Base-by-base conservation (phyloP, 805 yeast genomes). In the Starmera quercuum region DNA sequence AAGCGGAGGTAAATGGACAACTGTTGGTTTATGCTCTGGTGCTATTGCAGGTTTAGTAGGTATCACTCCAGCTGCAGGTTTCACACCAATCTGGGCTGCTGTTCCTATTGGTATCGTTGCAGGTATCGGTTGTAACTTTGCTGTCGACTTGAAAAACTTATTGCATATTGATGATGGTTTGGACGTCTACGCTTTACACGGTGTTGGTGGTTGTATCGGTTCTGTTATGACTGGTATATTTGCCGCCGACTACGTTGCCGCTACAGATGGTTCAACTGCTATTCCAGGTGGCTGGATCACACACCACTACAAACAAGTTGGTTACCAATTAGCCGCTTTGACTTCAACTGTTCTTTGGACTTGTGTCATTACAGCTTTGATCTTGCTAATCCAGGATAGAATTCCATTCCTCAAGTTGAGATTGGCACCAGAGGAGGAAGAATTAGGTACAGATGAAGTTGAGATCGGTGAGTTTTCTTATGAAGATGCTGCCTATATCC, bases 1-100 rank as follows among this genome's bases (percentile, higher is more conserved):
- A 70, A 76, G 80, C 38, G 90, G 92, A 39, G 81, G 80, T 37
- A 83, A 84, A 55, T 86, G 94, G 90, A 84, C 95, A 36, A 78
- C 95, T 19, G 87, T 86, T 35, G 97, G 97, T 44, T 71, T 90
- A 59, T 87, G 97, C 61, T 80, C 87, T 34, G 98, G 98, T 52
- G 82, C 87, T 39, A 75, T 92, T 56, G 83, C 95, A 22, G 98
- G 97, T 42, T 73, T 90, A 41, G 97, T 92, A 31, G 92, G 92
- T 54, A 80, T 90, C 42, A 90, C 97, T 2, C 97, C 98, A 31
- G 97, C 90, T 42, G 97, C 97, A 15, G 97, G 97, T 43, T 88
- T 67, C 54, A 95, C 90, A 32, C 97, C 97, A 37, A 78, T 90
- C 37, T 90, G 88, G 76, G 75, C 87, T 39, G 74, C 96, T 3